Base-by-base conservation (phyloP, 169 alveolate genomes). In the Pseudocohnilembus persalinus region DNA sequence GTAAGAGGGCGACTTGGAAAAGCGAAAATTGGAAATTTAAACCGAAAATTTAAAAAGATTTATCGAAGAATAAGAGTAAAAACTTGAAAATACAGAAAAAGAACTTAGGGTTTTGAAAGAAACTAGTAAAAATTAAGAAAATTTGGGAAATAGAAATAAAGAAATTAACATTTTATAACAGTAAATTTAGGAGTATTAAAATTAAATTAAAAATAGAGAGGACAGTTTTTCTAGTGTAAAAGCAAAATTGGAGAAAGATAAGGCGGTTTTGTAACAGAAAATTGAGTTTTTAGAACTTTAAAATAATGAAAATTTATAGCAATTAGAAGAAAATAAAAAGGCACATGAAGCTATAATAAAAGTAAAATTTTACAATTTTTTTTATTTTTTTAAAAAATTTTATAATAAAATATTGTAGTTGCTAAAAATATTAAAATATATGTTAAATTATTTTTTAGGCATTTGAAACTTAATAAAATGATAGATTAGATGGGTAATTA, bases 321-420 rank as follows among this genome's bases (percentile, higher is more conserved):
- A 91, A 84, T 74, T 89, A 63, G 93, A 91, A 79, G 94, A 93
- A 72, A 88, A 89, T 76, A 93, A 89, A 76, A 68, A 74, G n/a
- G 88, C 90, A 32, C 93, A 91, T 76, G 96, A 93, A 35, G 80
- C 88, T 1, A 93, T 93, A 34, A 31, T 91, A 76, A 91, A 87
- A 64, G 90, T 79, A 79, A 32, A n/a, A 49, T 1, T 0, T 49
- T 63, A 35, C 34, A 0, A 34, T 1, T 35, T 0, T 28, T 34
- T 29, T 79, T 15, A n/a, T 73, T n/a, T 6, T 15, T 73, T 15
- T 73, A 15, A n/a, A 73, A 73, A 73, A 15, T n/a, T 73, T n/a
- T 73, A 15, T 73, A 73, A n/a, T 20, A 20, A 64, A 20, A 64
- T 64, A 64, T 64, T 20, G 16, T 20, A 20, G 25, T 64, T 64